These are phyloP conservation scores for Ramaria sp. DNA, from an alignment of 768 basidiomycete species.

Conservation along the genomic window DNA sequence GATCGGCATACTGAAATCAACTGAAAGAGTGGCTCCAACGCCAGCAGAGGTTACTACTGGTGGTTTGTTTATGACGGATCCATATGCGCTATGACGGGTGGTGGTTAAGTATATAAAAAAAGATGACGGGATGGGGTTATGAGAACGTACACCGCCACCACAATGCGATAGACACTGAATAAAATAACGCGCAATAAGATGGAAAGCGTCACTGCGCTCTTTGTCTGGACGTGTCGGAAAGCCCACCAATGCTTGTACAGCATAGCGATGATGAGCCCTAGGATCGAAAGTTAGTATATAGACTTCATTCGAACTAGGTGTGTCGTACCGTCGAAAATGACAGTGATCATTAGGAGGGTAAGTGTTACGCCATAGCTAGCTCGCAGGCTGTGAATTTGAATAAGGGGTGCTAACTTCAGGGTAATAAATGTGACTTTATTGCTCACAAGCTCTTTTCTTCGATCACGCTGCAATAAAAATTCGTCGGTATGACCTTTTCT, in stretches of 20 bases:
- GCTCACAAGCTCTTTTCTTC: neutral
- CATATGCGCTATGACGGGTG: neutral
- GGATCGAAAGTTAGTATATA: neutral
- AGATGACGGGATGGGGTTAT: neutral
- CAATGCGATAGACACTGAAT: neutral
- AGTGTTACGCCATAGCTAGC: constrained; percentile 1
- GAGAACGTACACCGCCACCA: neutral
- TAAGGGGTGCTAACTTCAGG: neutral
- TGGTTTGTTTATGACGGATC: neutral
- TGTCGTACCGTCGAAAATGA: constrained; percentile 4
- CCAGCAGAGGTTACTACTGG: neutral
- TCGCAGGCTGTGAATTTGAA: neutral
- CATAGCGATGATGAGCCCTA: neutral
- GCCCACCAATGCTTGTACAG: constrained; percentile 2
- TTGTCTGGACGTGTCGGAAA: neutral
- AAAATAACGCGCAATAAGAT: neutral
- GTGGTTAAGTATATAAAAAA: neutral
- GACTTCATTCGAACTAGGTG: neutral
- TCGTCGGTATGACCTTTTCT: constrained; percentile 1
- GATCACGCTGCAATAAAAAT: constrained; percentile 4
- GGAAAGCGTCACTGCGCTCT: neutral
- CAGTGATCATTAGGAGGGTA: neutral
- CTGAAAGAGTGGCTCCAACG: neutral
- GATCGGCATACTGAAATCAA: neutral
- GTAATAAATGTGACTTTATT: neutral